phyloP scores from a whole-genome alignment of 2,329 filamentous ascomycete species.

The Hypoxylon sp. region DNA sequence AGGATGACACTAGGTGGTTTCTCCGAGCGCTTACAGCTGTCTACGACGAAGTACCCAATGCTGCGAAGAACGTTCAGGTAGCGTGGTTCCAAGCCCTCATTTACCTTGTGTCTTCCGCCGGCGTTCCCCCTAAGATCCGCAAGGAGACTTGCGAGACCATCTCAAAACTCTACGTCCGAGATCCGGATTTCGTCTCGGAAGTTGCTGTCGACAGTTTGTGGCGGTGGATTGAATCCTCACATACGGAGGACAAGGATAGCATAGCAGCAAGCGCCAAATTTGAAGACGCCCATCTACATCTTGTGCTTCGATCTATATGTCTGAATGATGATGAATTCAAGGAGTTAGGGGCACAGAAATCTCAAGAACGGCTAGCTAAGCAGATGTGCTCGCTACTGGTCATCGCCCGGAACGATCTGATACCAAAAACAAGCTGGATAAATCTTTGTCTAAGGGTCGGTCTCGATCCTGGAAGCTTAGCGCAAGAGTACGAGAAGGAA shows the following conservation, averaged over 20 bases:
- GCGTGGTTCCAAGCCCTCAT: slow-evolving; percentile 89
- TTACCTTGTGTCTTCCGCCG: slow-evolving; percentile 77
- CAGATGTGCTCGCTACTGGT: slow-evolving; percentile 85
- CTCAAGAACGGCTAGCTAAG: slow-evolving; percentile 66
- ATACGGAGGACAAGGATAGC: slow-evolving; percentile 81
- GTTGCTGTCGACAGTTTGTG: slow-evolving; percentile 80
- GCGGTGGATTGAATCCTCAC: slow-evolving; percentile 79
- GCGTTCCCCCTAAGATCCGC: slow-evolving; percentile 71
- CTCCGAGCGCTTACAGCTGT: slow-evolving; percentile 75
- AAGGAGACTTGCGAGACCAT: slow-evolving; percentile 73
- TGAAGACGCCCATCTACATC: slow-evolving; percentile 72
- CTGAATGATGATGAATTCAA: slow-evolving; percentile 65
- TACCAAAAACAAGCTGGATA: slow-evolving; percentile 89
- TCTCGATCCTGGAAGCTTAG: slow-evolving; percentile 85
- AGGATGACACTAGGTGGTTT: slow-evolving; percentile 85
- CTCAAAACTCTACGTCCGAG: slow-evolving; percentile 71
- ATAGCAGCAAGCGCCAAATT: slow-evolving; percentile 75
- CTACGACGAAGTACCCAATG: slow-evolving; percentile 65
- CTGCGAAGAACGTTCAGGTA: slow-evolving; percentile 64
- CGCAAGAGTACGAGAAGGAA: slow-evolving; percentile 70
- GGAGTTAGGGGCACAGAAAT: slow-evolving; percentile 57
- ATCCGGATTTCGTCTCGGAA: slow-evolving; percentile 69
- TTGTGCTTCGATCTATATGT: slow-evolving; percentile 73
- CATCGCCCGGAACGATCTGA: slow-evolving; percentile 80
- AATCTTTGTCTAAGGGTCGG: slow-evolving; percentile 83